Conservation (phyloP, 2,329 filamentous ascomycete species). For the Cercospora sp. region DNA sequence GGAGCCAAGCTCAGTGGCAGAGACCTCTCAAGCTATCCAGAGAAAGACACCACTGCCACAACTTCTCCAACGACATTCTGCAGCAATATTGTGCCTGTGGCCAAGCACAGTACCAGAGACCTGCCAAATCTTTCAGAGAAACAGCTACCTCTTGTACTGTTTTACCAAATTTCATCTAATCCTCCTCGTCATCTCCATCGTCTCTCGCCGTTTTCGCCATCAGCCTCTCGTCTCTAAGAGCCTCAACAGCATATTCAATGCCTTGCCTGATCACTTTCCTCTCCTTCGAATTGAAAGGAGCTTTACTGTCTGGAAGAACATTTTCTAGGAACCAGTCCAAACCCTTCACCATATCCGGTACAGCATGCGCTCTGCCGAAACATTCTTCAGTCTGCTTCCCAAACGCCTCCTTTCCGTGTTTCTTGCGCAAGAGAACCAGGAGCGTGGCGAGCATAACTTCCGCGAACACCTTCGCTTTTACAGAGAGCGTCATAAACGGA, state of each 20-base stretch:
- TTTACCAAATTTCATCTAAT: not conserved
- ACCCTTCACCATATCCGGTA: constrained; percentile 68
- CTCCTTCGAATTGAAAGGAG: constrained; percentile 52
- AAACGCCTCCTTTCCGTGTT: constrained; percentile 42
- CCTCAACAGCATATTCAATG: constrained; percentile 36
- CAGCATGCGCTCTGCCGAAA: constrained; percentile 64
- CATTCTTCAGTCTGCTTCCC: constrained; percentile 63
- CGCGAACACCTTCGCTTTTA: constrained; percentile 74
- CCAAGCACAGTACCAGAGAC: not conserved
- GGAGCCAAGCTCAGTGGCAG: not conserved
- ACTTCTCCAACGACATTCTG: not conserved
- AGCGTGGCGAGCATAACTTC: constrained; percentile 77
- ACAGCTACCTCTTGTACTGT: not conserved
- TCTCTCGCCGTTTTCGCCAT: not conserved
- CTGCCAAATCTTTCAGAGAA: not conserved
- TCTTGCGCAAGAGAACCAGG: constrained; percentile 57
- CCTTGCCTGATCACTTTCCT: constrained; percentile 52
- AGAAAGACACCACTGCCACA: not conserved
- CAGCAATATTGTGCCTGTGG: not conserved
- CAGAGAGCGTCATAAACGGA: constrained; percentile 74
- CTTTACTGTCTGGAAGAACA: constrained; percentile 66
- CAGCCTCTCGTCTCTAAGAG: constrained; percentile 24
- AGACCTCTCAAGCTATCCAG: not conserved
- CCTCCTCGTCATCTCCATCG: not conserved
- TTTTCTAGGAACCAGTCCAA: constrained; percentile 79